Base-by-base conservation (phyloP, 805 yeast genomes). In the Ogataea siamensis region DNA sequence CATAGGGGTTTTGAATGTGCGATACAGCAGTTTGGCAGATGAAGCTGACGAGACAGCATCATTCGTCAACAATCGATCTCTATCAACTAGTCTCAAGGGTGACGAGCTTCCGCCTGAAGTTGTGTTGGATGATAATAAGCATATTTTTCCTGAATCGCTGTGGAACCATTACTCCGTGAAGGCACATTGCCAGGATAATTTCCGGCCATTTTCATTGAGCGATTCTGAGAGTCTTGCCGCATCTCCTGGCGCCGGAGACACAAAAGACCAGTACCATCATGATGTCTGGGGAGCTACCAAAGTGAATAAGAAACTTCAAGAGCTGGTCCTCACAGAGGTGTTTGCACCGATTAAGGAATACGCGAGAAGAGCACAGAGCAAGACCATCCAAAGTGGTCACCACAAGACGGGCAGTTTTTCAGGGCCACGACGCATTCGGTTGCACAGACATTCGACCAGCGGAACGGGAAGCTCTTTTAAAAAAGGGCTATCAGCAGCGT, bases 1-100 rank as follows among this genome's bases (percentile, higher is more conserved):
- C 60, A 86, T 91, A 38, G 99, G 99, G 5, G 97, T 91, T 1
- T 66, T 91, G 39, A 91, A 91, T 58, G 98, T 91, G 4, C 73
- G 98, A 41, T 91, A 88, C 57, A 69, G 76, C 39, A 61, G 66
- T 11, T 32, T 60, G 7, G 53, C 62, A 5, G 63, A 62, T 30
- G 49, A 52, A 18, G 41, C 44, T 21, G 53, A 51, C 25, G 57
- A 52, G 6, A 3, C 19, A 13, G 10, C 26, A 13, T 24, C 34
- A 7, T 10, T 20, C 15, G 40, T 25, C 2, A 25, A 17, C 27
- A 28, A 12, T n/a, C 42, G 21, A 5, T 28, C 37, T 6, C 15
- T 32, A 14, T 21, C 36, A 10, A 18, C 32, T 4, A 38, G 37
- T 17, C 15, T 27, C 11, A 28, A 28, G 14, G 40, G 34, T 9